phyloP scores from a whole-genome alignment of 495 filamentous ascomycete genomes.

The Aspergillus bridgeri region DNA sequence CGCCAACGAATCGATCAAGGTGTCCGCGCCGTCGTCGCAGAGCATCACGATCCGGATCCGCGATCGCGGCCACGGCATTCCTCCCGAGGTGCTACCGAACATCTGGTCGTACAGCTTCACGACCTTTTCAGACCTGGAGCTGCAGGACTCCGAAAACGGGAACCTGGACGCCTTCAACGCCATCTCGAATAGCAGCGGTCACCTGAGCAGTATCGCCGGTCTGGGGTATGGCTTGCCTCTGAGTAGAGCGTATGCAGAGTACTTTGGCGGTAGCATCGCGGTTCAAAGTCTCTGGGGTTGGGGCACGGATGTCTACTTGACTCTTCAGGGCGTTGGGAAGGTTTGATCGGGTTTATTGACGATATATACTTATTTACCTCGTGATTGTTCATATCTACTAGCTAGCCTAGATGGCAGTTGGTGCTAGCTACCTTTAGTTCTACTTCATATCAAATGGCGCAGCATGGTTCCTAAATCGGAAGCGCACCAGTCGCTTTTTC shows the following conservation, averaged over 20 bases:
- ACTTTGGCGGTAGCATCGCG: constrained; percentile 93
- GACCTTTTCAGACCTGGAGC: constrained; percentile 73
- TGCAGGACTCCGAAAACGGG: constrained; percentile 35
- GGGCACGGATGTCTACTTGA: constrained; percentile 83
- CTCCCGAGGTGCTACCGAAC: constrained; percentile 72
- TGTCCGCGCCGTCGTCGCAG: constrained; percentile 56
- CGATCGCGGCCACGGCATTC: constrained; percentile 90
- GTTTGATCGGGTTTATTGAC: constrained; percentile 32
- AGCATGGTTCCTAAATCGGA: too few relatives aligned
- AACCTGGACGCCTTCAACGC: constrained; percentile 65
- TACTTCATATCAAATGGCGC: background rate
- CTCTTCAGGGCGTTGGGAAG: constrained; percentile 78
- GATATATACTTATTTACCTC: too few relatives aligned
- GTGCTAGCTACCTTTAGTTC: background rate
- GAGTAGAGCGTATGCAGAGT: constrained; percentile 92
- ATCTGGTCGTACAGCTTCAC: constrained; percentile 98
- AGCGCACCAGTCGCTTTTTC: too few relatives aligned
- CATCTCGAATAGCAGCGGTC: constrained; percentile 64
- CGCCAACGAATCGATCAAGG: constrained; percentile 35
- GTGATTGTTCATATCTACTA: background rate
- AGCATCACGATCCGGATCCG: constrained; percentile 94
- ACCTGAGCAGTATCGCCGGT: constrained; percentile 77
- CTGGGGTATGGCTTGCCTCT: constrained; percentile 91
- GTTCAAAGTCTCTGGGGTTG: constrained; percentile 95
- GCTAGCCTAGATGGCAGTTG: background rate